Percentiles rank a stretch among this genome's conserved stretches.
Evolutionary conservation across 768 basidiomycete genomes (phyloP).

Genomic region (Suillus ampliporus): DNA sequence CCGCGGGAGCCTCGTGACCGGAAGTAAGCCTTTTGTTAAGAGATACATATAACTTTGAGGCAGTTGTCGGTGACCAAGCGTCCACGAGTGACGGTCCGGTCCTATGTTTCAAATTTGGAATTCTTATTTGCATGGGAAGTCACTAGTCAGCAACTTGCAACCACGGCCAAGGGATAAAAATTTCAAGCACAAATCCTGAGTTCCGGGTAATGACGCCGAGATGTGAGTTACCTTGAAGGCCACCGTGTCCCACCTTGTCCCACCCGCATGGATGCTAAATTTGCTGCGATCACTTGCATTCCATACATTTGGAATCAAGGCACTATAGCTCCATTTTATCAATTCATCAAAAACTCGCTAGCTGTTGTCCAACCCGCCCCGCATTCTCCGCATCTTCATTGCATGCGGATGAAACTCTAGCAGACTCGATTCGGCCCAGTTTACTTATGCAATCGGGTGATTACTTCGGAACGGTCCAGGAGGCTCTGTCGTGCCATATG

Average conservation of each 20-base stretch:
- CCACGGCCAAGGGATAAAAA: background rate
- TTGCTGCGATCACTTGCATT: background rate
- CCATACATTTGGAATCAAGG: background rate
- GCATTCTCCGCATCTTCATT: constrained; percentile 5
- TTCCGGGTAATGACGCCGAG: background rate
- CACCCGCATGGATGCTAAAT: background rate
- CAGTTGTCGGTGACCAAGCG: no score
- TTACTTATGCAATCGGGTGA: background rate
- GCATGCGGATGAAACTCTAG: background rate
- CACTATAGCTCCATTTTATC: background rate
- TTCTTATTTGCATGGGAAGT: constrained; percentile 4
- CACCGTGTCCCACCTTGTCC: background rate
- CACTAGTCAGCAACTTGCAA: background rate
- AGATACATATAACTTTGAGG: background rate
- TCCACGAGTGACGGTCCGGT: background rate
- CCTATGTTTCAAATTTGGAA: background rate
- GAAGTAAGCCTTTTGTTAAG: background rate
- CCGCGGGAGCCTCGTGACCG: background rate
- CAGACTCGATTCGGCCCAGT: background rate
- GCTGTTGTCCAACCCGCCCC: background rate
- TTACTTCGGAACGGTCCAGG: background rate
- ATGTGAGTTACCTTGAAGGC: background rate
- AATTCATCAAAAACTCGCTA: background rate
- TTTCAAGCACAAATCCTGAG: background rate
- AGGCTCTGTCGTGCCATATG: background rate